Evolutionary conservation across 2,329 filamentous ascomycete species (phyloP).

Genomic region (Penicillium carneum): DNA sequence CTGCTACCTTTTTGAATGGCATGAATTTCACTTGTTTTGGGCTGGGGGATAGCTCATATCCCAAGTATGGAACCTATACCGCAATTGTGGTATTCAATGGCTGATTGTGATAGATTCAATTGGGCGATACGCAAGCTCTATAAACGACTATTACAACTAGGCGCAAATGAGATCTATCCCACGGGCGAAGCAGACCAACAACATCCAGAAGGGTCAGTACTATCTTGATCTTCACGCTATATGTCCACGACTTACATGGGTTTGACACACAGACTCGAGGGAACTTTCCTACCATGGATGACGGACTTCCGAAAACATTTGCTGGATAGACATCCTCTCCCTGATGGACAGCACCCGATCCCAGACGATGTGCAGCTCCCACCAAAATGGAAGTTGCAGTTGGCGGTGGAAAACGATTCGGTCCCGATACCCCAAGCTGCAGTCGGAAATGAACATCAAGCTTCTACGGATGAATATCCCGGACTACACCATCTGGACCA

Average conservation of each 20-base stretch:
- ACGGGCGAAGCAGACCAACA: constrained; percentile 91
- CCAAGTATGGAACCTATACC: constrained; percentile 66
- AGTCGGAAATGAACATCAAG: constrained; percentile 11
- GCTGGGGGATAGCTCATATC: constrained; percentile 91
- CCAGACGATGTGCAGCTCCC: constrained; percentile 76
- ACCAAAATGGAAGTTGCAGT: constrained; percentile 70
- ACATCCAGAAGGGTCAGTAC: constrained; percentile 83
- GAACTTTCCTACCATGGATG: constrained; percentile 80
- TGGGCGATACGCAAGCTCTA: constrained; percentile 89
- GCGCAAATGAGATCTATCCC: constrained; percentile 76
- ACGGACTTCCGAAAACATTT: constrained; percentile 71
- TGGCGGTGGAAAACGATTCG: constrained; percentile 14
- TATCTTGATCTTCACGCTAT: background rate
- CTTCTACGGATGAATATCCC: constrained; percentile 28
- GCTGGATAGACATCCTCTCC: constrained; percentile 72
- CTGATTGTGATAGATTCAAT: constrained; percentile 71
- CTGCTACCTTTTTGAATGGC: constrained; percentile 70
- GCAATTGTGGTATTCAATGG: constrained; percentile 9
- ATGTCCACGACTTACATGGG: constrained; percentile 1
- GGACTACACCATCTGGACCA: constrained; percentile 44
- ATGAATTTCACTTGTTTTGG: constrained; percentile 86
- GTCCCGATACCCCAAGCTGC: constrained; percentile 5
- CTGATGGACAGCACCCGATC: constrained; percentile 71
- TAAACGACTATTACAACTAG: constrained; percentile 82
- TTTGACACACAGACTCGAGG: constrained; percentile 70